Conservation (phyloP, 139 green algal species). For the Bryopsis sp. region DNA sequence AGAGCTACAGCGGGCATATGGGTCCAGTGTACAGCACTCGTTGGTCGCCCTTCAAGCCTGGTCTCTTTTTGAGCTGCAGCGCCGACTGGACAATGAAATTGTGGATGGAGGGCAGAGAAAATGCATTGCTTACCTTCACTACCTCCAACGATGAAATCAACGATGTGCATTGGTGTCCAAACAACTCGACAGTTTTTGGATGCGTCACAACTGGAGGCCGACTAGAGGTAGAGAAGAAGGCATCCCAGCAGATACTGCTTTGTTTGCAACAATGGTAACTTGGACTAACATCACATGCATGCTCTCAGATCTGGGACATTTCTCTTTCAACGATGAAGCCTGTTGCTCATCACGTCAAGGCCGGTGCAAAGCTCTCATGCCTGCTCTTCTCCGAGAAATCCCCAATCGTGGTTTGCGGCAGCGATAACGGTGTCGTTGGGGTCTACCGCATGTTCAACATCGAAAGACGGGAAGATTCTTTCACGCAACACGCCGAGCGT, state of each 20-base stretch:
- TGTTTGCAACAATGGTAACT: neutral
- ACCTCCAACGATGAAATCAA: slow-evolving; percentile 42
- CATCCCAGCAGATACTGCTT: neutral
- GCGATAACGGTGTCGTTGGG: slow-evolving; percentile 39
- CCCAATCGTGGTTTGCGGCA: slow-evolving; percentile 52
- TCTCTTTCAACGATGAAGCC: slow-evolving; percentile 60
- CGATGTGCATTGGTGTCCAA: slow-evolving; percentile 73
- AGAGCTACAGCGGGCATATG: slow-evolving; percentile 68
- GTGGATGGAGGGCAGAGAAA: slow-evolving; percentile 42
- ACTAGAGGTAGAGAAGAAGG: slow-evolving; percentile 38
- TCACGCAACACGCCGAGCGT: slow-evolving; percentile 34
- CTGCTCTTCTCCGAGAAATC: slow-evolving; percentile 46
- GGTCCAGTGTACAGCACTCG: slow-evolving; percentile 60
- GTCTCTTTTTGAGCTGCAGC: slow-evolving; percentile 54
- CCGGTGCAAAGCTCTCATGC: slow-evolving; percentile 35
- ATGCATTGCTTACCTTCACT: slow-evolving; percentile 58
- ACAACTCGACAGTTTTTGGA: slow-evolving; percentile 68
- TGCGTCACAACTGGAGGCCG: slow-evolving; percentile 53
- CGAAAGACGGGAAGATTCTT: slow-evolving; percentile 32
- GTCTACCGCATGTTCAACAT: slow-evolving; percentile 51
- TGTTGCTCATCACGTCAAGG: slow-evolving; percentile 36
- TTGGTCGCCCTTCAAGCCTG: slow-evolving; percentile 63
- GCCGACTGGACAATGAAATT: slow-evolving; percentile 75
- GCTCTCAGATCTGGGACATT: slow-evolving; percentile 69
- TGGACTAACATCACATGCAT: neutral